phyloP scores from a whole-genome alignment of 148 eudicot species.

The Fagopyrum homotropicum region DNA sequence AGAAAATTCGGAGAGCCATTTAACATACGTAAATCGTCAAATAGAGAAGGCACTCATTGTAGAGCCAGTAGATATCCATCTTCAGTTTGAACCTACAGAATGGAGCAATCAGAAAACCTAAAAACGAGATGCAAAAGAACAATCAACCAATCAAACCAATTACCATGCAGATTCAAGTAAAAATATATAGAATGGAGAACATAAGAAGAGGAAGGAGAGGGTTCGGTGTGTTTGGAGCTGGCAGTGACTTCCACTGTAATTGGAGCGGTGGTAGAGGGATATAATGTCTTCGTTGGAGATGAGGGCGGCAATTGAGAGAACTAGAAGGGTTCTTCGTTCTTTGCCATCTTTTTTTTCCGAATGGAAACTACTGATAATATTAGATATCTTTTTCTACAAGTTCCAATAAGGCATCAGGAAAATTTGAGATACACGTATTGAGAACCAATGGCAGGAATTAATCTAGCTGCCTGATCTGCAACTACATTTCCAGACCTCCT shows the following conservation, averaged over 20 bases:
- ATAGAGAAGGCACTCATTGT: constrained; percentile 57
- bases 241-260: constrained; percentile 39
- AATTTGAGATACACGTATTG: not conserved
- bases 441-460: too few relatives aligned
- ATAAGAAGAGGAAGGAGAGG: not conserved
- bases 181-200: not conserved
- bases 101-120: not conserved
- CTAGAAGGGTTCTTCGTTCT: constrained; percentile 1
- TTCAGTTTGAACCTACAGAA: constrained; percentile 54
- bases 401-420: too few relatives aligned
- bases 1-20: constrained; percentile 67
- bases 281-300: constrained; percentile 17
- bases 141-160: not conserved
- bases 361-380: too few relatives aligned
- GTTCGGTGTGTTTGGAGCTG: constrained; percentile 69
- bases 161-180: not conserved
- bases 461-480: too few relatives aligned
- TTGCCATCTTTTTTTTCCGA: too few relatives aligned
- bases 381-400: too few relatives aligned
- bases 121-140: too few relatives aligned
- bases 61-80: constrained; percentile 77
- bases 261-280: constrained; percentile 13
- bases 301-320: constrained; percentile 17
- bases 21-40: constrained; percentile 16
- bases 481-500: too few relatives aligned